Evolutionary conservation across 164 flowering plant genomes (phyloP).

Genomic region (Chimonanthus praecox): DNA sequence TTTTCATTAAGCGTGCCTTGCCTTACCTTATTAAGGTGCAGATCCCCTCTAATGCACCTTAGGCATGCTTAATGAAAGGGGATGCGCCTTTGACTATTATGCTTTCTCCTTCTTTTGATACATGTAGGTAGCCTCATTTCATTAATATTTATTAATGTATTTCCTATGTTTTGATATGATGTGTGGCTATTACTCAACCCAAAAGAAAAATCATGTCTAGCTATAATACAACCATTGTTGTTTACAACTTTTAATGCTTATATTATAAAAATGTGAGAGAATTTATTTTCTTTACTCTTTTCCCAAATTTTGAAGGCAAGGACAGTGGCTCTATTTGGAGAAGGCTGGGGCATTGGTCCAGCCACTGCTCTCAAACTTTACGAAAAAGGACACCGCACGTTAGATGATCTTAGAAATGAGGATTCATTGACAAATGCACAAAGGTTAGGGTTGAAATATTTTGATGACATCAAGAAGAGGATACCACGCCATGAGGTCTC

Average conservation of each 20-base stretch:
- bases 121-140: neutral
- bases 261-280: neutral
- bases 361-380: slow-evolving; percentile 88
- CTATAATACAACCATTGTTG: neutral
- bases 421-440: slow-evolving; percentile 73
- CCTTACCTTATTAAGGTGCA: no score
- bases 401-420: slow-evolving; percentile 72
- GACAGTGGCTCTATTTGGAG: slow-evolving; percentile 76
- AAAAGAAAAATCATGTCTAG: neutral
- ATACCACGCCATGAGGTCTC: slow-evolving; percentile 83
- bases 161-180: neutral
- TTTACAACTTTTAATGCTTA: neutral
- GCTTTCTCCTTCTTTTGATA: neutral
- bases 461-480: slow-evolving; percentile 79
- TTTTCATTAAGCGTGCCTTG: no score
- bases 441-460: slow-evolving; percentile 75
- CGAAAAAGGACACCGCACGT: slow-evolving; percentile 81
- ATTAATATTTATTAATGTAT: neutral
- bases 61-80: no score
- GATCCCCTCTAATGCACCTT: no score
- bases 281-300: neutral
- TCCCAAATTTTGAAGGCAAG: slow-evolving; percentile 39
- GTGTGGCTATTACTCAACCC: neutral
- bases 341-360: slow-evolving; percentile 98
- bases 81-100: no score